Base-by-base conservation (phyloP, 208 protist species). In the Crithidia brevicula region DNA sequence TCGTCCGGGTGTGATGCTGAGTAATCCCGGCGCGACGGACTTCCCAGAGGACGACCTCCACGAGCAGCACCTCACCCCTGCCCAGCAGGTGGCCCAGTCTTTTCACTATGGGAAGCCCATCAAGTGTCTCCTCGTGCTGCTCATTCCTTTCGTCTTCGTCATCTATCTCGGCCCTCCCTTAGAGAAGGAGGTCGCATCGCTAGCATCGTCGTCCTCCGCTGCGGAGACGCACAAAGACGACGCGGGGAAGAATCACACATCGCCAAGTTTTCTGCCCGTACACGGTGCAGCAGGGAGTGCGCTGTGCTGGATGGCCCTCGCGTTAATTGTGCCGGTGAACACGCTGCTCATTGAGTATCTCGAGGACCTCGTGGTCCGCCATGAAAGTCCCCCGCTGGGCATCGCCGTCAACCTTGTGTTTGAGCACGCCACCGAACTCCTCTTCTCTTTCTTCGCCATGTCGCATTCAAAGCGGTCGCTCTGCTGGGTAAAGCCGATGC, bases 321-420 rank as follows among this genome's bases (percentile, higher is more conserved):
- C 78, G 22, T 52, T 60, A 6, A 53, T 81, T 15, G 22, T 83
- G 27, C 86, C 82, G 16, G 62, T 65, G 18, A 67, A 51, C 30
- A 72, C 56, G 16, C 56, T 80, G 2, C 27, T 81, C 2, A 72
- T 77, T 5, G 82, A 91, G 54, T 75, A 80, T 33, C 59, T 82
- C n/a, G 85, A 93, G 28, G 89, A 95, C 52, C 46, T 95, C 2
- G 86, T 83, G 36, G 66, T 83, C 56, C 77, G 66, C 16, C 23
- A 74, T 45, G 74, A 76, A 34, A 84, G 77, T 38, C 72, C 69
- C 7, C 16, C 36, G 16, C 36, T 85, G 2, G 81, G 82, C 22
- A 82, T 79, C 22, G 49, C 88, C 23, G 61, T 88, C 22, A 92
- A 89, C 64, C 72, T 88, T 18, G 49, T 81, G 11, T 79, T 86